Conservation (phyloP, 2,329 filamentous ascomycete species). For the Bipolaris oryzae region DNA sequence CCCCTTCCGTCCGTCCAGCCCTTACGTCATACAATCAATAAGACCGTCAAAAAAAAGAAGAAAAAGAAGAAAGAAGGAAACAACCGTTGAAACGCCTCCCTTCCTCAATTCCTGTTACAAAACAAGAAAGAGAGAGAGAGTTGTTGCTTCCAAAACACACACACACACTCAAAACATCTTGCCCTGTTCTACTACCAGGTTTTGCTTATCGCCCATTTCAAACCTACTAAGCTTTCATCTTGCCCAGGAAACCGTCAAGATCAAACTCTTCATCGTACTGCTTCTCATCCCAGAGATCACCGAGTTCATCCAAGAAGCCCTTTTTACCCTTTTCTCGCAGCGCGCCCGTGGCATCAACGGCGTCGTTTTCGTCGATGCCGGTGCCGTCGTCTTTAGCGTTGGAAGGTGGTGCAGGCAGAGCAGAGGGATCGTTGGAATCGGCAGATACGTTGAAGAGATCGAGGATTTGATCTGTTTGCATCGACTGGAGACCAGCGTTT, state of each 20-base stretch:
- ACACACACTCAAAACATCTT: background rate
- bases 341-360: constrained; percentile 80
- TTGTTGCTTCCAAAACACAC: background rate
- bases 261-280: constrained; percentile 99
- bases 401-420: constrained; percentile 60
- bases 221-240: constrained; percentile 86
- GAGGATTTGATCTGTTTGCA: constrained; percentile 98
- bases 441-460: constrained; percentile 84
- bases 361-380: constrained; percentile 84
- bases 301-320: constrained; percentile 91
- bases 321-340: constrained; percentile 95
- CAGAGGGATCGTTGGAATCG: constrained; percentile 60
- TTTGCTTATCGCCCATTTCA: background rate
- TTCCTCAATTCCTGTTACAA: background rate
- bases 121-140: background rate
- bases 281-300: constrained; percentile 94
- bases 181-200: too few species aligned
- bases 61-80: background rate
- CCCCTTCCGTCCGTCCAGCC: too few species aligned
- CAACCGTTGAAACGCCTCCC: background rate
- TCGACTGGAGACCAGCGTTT: constrained; percentile 89
- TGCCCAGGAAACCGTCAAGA: constrained; percentile 91
- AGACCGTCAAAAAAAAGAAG: background rate
- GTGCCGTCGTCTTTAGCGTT: constrained; percentile 66
- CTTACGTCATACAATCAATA: background rate